Evolutionary conservation across 2,329 filamentous ascomycete species (phyloP).

Genomic region (Colletotrichum sp.): DNA sequence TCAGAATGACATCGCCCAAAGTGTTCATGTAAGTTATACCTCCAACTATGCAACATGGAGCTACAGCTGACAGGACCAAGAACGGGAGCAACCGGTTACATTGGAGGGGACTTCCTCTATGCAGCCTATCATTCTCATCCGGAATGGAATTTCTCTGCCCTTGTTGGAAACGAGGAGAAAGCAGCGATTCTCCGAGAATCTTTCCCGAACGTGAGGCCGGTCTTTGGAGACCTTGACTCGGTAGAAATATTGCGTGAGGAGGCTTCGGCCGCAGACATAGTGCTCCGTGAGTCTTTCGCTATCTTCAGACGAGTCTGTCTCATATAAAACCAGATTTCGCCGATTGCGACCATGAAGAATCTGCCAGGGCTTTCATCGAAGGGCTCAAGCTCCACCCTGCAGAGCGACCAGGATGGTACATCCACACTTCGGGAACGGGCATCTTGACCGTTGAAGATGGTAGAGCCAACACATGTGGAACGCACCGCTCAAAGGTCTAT

Average conservation of each 20-base stretch:
- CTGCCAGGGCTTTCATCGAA: not conserved
- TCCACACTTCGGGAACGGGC: not conserved
- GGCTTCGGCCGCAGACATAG: not conserved
- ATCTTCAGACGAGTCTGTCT: rapidly evolving
- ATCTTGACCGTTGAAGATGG: not conserved
- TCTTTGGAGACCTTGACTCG: rapidly evolving
- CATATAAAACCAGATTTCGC: rapidly evolving
- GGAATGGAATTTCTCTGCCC: not conserved
- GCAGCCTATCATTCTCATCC: not conserved
- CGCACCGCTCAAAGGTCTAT: not conserved
- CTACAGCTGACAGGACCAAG: rapidly evolving
- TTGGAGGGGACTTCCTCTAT: not conserved
- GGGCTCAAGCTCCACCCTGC: not conserved
- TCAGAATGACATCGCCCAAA: not conserved
- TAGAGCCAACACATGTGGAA: not conserved
- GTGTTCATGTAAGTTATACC: not conserved
- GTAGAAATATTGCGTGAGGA: rapidly evolving
- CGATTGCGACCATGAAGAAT: not conserved
- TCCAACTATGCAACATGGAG: too few species aligned
- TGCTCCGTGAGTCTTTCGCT: not conserved
- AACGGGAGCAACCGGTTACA: not conserved
- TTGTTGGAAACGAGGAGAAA: not conserved
- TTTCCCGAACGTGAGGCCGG: rapidly evolving
- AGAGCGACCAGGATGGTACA: not conserved
- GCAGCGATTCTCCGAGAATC: not conserved